Conservation (phyloP, 495 filamentous ascomycete genomes). For the Penicillium coprophilum region DNA sequence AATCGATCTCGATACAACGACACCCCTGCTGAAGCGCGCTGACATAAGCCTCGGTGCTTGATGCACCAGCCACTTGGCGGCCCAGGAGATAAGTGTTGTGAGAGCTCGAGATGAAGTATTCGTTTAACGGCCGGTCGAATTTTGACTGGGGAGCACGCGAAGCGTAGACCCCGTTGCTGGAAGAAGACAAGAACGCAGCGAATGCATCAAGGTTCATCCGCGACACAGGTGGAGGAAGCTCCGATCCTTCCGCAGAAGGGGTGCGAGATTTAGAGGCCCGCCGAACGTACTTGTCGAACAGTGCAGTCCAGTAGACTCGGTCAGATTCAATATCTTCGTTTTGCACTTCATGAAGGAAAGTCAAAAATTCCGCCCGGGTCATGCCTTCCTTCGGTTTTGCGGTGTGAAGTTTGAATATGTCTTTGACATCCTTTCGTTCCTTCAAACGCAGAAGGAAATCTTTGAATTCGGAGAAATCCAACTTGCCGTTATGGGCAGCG, state of each 20-base stretch:
- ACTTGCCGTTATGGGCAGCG: conserved; percentile 52
- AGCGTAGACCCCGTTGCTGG: conserved; percentile 61
- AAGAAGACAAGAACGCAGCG: conserved; percentile 72
- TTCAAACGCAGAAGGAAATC: conserved; percentile 80
- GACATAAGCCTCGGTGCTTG: conserved; percentile 93
- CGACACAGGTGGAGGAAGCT: conserved; percentile 38
- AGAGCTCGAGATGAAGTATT: conserved; percentile 98
- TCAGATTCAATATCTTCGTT: conserved; percentile 69
- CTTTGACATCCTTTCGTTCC: conserved; percentile 73
- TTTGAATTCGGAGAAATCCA: conserved; percentile 76
- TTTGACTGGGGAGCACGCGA: conserved; percentile 54
- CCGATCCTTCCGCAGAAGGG: conserved; percentile 32
- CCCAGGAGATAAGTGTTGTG: conserved; percentile 97
- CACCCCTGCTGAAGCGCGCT: conserved; percentile 84
- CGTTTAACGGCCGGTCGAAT: conserved; percentile 84
- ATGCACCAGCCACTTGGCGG: conserved; percentile 82
- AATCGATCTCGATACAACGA: conserved; percentile 95
- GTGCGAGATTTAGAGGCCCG: conserved; percentile 55
- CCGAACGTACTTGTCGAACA: conserved; percentile 75
- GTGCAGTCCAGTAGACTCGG: conserved; percentile 61
- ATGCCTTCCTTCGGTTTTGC: conserved; percentile 60
- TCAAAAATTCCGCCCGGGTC: conserved; percentile 67
- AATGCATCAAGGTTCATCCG: conserved; percentile 76
- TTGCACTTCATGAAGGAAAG: conserved; percentile 73
- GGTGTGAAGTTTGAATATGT: conserved; percentile 58